phyloP scores from a whole-genome alignment of 441 rosid species.

The Mallotus repandus region DNA sequence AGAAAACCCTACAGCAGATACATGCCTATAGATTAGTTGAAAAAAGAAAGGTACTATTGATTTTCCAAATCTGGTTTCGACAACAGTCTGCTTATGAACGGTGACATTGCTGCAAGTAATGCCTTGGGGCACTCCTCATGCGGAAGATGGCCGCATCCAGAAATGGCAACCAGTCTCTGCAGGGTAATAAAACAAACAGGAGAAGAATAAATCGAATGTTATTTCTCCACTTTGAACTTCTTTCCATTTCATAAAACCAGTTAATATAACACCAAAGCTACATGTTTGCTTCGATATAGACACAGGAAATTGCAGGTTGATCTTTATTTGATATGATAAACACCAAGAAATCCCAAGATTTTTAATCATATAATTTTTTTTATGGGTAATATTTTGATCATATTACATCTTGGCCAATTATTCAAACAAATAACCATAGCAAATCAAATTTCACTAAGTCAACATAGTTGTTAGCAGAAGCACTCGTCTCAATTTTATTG shows the following conservation, averaged over 20 bases:
- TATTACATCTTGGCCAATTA: too few species aligned
- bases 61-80: constrained; percentile 40
- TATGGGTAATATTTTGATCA: too few species aligned
- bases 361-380: not conserved
- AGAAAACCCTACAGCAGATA: constrained; percentile 20
- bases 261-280: not conserved
- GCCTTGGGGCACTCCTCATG: constrained; percentile 98
- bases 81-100: constrained; percentile 75
- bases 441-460: not conserved
- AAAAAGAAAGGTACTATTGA: constrained; percentile 30
- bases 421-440: not conserved
- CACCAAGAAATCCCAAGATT: not conserved
- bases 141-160: constrained; percentile 97
- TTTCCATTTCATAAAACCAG: not conserved
- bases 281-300: too few species aligned
- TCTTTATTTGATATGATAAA: not conserved
- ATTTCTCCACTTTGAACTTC: not conserved
- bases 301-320: not conserved
- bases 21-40: constrained; percentile 34
- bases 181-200: not conserved
- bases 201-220: not conserved
- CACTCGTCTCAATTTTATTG: too few species aligned
- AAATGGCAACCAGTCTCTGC: constrained; percentile 95
- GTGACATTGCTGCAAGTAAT: constrained; percentile 79
- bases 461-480: not conserved